Evolutionary conservation across 2,329 filamentous ascomycete genomes (phyloP).

Genomic region (Alternaria arbusti): DNA sequence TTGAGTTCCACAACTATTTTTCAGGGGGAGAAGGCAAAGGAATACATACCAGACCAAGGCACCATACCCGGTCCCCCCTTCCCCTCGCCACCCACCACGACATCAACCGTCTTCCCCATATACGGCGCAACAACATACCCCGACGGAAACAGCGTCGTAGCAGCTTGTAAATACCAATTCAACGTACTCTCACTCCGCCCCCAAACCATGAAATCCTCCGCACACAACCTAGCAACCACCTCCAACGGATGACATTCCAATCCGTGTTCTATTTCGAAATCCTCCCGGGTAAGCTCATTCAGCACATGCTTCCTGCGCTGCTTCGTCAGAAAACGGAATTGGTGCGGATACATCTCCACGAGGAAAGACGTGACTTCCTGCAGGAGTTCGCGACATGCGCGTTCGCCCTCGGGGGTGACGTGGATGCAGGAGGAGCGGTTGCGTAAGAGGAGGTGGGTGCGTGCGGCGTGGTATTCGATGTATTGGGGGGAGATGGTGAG

Average conservation of each 20-base stretch:
- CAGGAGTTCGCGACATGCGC: conserved; percentile 57
- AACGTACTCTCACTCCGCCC: conserved; percentile 53
- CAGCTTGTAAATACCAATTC: conserved; percentile 58
- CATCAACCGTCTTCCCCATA: conserved; percentile 57
- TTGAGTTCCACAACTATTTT: no score
- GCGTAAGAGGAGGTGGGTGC: conserved; percentile 49
- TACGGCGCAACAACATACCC: conserved; percentile 59
- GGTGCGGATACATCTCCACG: conserved; percentile 51
- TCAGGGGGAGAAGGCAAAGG: no score
- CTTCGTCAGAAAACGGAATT: conserved; percentile 45
- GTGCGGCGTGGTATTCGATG: conserved; percentile 52
- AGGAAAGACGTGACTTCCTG: conserved; percentile 56
- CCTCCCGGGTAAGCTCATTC: conserved; percentile 55
- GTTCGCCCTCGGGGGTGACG: conserved; percentile 52
- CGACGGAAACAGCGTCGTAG: conserved; percentile 60
- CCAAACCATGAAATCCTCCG: conserved; percentile 61
- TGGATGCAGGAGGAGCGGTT: conserved; percentile 53
- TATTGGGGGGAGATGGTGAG: conserved; percentile 57
- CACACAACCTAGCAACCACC: conserved; percentile 56
- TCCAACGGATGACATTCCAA: conserved; percentile 56
- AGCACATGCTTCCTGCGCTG: conserved; percentile 29
- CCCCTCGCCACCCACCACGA: conserved; percentile 50
- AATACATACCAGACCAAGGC: conserved; percentile 59
- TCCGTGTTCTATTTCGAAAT: conserved; percentile 48
- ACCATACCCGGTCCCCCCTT: conserved; percentile 53